Evolutionary conservation across 2,329 filamentous ascomycete genomes (phyloP).

Genomic region (Mollisia scopiformis): DNA sequence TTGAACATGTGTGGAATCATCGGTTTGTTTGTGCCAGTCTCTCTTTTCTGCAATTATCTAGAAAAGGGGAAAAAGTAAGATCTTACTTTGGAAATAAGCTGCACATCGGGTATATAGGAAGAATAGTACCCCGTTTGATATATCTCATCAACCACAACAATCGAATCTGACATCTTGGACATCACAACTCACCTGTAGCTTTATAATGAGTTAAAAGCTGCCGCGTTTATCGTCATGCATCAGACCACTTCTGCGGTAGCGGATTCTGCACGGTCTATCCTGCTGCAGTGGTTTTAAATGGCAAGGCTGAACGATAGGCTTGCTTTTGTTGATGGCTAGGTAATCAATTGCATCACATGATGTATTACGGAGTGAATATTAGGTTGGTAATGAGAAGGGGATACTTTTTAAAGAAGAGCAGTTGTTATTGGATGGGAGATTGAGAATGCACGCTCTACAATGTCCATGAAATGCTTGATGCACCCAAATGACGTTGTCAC

Average conservation of each 20-base stretch:
- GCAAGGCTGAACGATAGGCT: slow-evolving; percentile 1
- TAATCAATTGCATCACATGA: not conserved
- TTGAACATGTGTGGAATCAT: not conserved
- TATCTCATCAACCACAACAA: not conserved
- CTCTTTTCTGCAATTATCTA: no score
- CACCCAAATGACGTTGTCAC: no score
- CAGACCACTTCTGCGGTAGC: not conserved
- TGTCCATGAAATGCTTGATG: no score
- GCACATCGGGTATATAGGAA: no score
- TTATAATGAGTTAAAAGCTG: not conserved
- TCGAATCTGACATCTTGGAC: not conserved
- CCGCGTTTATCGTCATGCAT: not conserved
- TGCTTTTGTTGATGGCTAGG: not conserved
- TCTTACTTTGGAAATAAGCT: no score
- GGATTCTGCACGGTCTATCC: not conserved
- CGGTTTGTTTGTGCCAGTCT: not conserved
- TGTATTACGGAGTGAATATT: no score
- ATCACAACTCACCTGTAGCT: not conserved
- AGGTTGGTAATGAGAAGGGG: no score
- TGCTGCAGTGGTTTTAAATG: not conserved
- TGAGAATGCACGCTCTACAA: no score
- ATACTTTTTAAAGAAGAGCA: not conserved
- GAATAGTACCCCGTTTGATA: no score
- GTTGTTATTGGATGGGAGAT: not conserved
- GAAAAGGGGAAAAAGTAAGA: no score